These are phyloP conservation scores for Phytophthora litchii DNA, from an alignment of 352 stramenopile species.

Conservation along the genomic window DNA sequence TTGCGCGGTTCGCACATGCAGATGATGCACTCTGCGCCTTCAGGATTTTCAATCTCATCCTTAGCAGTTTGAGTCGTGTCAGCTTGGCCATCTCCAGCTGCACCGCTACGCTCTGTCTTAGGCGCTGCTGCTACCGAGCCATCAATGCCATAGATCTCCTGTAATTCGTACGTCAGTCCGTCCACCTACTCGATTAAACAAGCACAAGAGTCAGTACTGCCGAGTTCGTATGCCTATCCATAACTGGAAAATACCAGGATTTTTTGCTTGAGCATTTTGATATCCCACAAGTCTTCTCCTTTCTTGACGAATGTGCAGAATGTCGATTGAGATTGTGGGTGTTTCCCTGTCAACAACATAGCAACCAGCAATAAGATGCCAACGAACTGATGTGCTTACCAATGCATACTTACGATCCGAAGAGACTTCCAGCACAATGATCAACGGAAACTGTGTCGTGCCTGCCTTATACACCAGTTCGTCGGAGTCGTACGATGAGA, in stretches of 20 bases:
- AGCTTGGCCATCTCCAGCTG: constrained; percentile 33
- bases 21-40: constrained; percentile 89
- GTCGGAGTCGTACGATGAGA: constrained; percentile 39
- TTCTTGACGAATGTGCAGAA: constrained; percentile 77
- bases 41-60: constrained; percentile 72
- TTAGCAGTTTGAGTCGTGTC: constrained; percentile 25
- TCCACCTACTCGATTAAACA: constrained; percentile 45
- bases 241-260: constrained; percentile 38
- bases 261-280: constrained; percentile 89
- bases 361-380: constrained; percentile 8
- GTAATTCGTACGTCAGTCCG: constrained; percentile 82
- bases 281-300: constrained; percentile 44
- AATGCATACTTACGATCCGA: constrained; percentile 40
- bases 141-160: constrained; percentile 90
- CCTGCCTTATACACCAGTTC: constrained; percentile 57
- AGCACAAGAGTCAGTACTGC: constrained; percentile 7
- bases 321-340: constrained; percentile 77
- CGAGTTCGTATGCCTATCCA: background rate
- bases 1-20: constrained; percentile 83
- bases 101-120: constrained; percentile 35
- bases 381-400: constrained; percentile 1
- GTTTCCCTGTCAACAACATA: constrained; percentile 27
- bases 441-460: constrained; percentile 62
- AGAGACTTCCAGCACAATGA: constrained; percentile 70
- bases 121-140: constrained; percentile 61